Evolutionary conservation across 257 asterid species (phyloP).

Genomic region (Echium plantagineum): DNA sequence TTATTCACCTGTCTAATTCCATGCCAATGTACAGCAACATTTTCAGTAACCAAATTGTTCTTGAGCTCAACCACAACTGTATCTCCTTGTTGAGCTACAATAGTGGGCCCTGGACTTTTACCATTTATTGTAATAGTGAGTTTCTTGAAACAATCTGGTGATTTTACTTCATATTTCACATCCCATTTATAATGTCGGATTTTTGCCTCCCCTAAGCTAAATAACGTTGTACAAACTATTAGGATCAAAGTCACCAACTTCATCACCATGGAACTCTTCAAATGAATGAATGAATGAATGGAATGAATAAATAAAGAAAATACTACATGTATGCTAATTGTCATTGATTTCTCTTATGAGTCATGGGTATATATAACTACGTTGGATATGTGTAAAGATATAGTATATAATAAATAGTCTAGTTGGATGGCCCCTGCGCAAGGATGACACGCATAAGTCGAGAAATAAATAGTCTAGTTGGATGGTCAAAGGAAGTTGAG

Average conservation of each 20-base stretch:
- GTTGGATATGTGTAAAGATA: too few species aligned
- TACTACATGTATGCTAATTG: too few species aligned
- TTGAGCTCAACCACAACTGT: constrained; percentile 67
- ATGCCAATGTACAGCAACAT: constrained; percentile 91
- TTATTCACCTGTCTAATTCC: constrained; percentile 80
- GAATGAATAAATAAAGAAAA: too few species aligned
- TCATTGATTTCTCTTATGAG: too few species aligned
- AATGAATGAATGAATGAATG: not conserved
- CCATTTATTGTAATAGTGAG: constrained; percentile 71
- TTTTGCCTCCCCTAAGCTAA: constrained; percentile 30
- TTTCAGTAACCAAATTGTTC: constrained; percentile 60
- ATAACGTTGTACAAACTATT: not conserved
- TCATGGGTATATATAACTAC: too few species aligned
- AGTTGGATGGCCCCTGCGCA: too few species aligned
- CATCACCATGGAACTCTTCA: constrained; percentile 2
- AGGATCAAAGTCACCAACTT: constrained; percentile 1
- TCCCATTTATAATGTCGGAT: constrained; percentile 65
- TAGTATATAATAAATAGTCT: too few species aligned
- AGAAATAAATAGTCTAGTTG: not conserved
- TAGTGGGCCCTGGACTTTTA: constrained; percentile 71
- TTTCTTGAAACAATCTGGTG: constrained; percentile 79
- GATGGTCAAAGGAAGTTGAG: not conserved
- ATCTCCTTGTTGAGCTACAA: constrained; percentile 67
- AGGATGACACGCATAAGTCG: too few species aligned
- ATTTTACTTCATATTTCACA: constrained; percentile 59